Percentiles rank a stretch among this genome's conserved stretches.
These are phyloP conservation scores for Ceratobasidium sp. DNA, from an alignment of 1,284 basidiomycete species.

Conservation along the genomic window DNA sequence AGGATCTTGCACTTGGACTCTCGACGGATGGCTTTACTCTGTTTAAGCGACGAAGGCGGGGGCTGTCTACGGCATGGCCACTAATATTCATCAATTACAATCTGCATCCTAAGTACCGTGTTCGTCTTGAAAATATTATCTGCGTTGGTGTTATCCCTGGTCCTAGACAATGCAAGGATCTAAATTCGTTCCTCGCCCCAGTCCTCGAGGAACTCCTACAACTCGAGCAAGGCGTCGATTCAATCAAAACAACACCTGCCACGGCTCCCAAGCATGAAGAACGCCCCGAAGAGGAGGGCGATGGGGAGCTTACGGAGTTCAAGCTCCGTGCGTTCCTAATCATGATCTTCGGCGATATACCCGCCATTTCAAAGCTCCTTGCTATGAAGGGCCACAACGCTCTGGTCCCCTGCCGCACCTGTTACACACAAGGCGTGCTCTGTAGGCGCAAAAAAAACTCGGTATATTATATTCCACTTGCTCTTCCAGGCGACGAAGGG, in stretches of 20 bases:
- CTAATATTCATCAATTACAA: conserved; percentile 16
- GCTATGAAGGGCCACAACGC: conserved; percentile 18
- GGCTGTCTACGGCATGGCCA: conserved; percentile 7
- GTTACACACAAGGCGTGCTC: background rate
- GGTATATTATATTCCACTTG: background rate
- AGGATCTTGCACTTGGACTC: background rate
- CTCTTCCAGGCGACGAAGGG: background rate
- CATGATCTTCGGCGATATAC: conserved; percentile 30
- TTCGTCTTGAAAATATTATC: conserved; percentile 5
- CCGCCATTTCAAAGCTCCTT: conserved; percentile 4
- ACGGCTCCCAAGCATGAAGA: background rate
- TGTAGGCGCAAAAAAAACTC: background rate
- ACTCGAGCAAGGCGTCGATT: background rate
- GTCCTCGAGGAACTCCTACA: conserved; percentile 10
- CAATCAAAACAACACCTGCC: too few relatives aligned
- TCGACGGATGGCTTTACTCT: conserved; percentile 5
- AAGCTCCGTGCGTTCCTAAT: background rate
- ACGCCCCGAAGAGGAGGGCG: background rate
- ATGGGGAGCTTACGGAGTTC: conserved; percentile 43
- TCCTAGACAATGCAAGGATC: conserved; percentile 3
- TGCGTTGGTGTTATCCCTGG: conserved; percentile 27
- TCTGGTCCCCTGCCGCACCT: background rate
- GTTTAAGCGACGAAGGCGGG: background rate
- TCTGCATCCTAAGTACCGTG: conserved; percentile 4
- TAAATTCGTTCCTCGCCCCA: conserved; percentile 8